A percentile compares a stretch with the other conserved stretches of the same genome.
Conservation (phyloP, 495 filamentous ascomycete species). For the Collariella sp. region DNA sequence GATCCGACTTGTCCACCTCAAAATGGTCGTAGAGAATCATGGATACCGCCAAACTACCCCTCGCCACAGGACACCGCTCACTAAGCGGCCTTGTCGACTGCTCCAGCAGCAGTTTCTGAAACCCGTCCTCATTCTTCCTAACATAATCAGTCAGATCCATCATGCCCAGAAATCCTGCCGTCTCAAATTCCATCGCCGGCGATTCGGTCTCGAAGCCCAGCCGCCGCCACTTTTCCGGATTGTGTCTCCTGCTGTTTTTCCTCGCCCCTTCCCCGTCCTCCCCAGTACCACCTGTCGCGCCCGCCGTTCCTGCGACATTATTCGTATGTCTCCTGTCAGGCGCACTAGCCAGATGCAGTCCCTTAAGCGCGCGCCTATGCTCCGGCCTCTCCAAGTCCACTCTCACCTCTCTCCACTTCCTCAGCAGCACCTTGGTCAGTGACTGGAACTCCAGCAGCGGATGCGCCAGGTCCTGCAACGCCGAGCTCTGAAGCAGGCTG, state of each 20-base stretch:
- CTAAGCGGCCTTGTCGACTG: slow-evolving; percentile 65
- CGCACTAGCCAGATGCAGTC: slow-evolving; percentile 73
- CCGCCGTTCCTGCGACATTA: slow-evolving; percentile 20
- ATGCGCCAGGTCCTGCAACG: slow-evolving; percentile 87
- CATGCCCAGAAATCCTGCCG: slow-evolving; percentile 85
- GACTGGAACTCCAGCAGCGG: slow-evolving; percentile 92
- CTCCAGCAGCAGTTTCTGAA: slow-evolving; percentile 84
- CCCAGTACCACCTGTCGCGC: not conserved
- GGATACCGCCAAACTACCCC: slow-evolving; percentile 74
- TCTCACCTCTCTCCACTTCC: slow-evolving; percentile 81
- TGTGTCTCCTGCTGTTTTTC: slow-evolving; percentile 57
- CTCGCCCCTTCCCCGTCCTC: slow-evolving; percentile 26
- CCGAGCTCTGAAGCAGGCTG: slow-evolving; percentile 83
- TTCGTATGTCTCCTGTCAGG: slow-evolving; percentile 46
- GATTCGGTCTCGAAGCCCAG: slow-evolving; percentile 88
- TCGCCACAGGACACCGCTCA: slow-evolving; percentile 79
- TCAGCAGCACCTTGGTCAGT: slow-evolving; percentile 78
- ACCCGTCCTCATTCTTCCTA: slow-evolving; percentile 79
- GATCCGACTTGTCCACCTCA: slow-evolving; percentile 78
- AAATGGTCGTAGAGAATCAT: slow-evolving; percentile 91
- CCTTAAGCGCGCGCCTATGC: slow-evolving; percentile 78
- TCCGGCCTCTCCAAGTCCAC: slow-evolving; percentile 82
- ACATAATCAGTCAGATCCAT: slow-evolving; percentile 96
- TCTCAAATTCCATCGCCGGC: slow-evolving; percentile 75
- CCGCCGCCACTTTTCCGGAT: slow-evolving; percentile 89